A percentile compares a stretch with the other conserved stretches of the same genome.
phyloP scores from a whole-genome alignment of 805 yeast species.

The Tetrapisispora iriomotensis region DNA sequence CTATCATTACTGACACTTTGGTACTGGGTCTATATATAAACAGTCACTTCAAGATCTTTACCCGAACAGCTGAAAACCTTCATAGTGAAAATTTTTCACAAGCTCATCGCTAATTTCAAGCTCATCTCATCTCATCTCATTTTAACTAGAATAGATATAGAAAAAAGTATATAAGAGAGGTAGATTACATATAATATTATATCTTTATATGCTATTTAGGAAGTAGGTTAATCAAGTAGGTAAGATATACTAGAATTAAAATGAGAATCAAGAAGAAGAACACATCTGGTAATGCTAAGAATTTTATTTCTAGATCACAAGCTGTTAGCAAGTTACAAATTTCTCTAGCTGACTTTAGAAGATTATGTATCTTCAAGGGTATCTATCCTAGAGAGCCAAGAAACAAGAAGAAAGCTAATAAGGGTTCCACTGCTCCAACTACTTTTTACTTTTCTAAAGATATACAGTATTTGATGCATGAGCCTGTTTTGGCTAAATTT shows the following conservation, averaged over 20 bases:
- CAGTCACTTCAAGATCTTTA: too few relatives aligned
- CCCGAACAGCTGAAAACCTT: conserved; percentile 1
- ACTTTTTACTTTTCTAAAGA: conserved; percentile 92
- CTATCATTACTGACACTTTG: too few relatives aligned
- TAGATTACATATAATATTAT: too few relatives aligned
- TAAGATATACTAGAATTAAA: neutral
- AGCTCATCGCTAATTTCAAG: too few relatives aligned
- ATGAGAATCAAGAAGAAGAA: conserved; percentile 76
- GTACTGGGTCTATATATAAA: too few relatives aligned
- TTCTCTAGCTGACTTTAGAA: conserved; percentile 90
- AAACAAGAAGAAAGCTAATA: conserved; percentile 92
- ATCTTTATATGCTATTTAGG: too few relatives aligned
- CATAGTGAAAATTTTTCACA: conserved; percentile 5
- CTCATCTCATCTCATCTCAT: too few relatives aligned
- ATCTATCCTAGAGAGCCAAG: conserved; percentile 95
- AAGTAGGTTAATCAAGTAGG: neutral
- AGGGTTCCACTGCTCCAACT: conserved; percentile 93
- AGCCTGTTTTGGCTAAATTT: conserved; percentile 83
- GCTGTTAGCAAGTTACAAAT: conserved; percentile 88
- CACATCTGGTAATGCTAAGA: conserved; percentile 79
- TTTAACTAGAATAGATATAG: too few relatives aligned
- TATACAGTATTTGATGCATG: conserved; percentile 89
- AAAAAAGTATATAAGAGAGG: too few relatives aligned
- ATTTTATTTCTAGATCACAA: conserved; percentile 87
- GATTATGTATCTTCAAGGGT: conserved; percentile 95